Base-by-base conservation (phyloP, 352 stramenopile genomes). In the Phytophthora pinifolia region DNA sequence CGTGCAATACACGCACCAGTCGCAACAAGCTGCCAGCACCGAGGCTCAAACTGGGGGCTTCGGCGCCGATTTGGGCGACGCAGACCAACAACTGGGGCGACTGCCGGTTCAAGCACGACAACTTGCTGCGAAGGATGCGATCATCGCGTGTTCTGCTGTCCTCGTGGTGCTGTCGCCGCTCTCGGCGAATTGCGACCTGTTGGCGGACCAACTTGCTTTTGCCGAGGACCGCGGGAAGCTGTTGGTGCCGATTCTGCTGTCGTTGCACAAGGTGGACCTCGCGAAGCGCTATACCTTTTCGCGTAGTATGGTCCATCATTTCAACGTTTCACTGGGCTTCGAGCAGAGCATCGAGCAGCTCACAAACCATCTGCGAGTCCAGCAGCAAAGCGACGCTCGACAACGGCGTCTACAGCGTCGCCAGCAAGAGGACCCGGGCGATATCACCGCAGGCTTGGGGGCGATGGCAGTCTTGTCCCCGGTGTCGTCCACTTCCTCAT, bases 211-310 rank as follows among this genome's bases (percentile, higher is more conserved):
- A 46, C 50, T 92, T 4, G 85, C 85, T 3, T 92, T 94, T 54
- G 85, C 85, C 0, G 85, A 94, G 52, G 82, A 92, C 48, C 78
- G 77, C 14, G 75, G 71, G 10, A 94, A 90, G 50, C 49, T 86
- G 12, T 72, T 93, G 31, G 60, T 94, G 5, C 85, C 83, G 8
- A 54, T 91, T 30, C 51, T 94, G 48, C 56, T 94, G 32, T 94
- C 84, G 38, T 49, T 89, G 29, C 81, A 92, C 39, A 75, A 70
- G 4, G 66, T 94, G 13, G 81, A 90, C 36, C 43, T 89, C 8
- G 83, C 81, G 22, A 88, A 90, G 52, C 76, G 79, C 9, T 94
- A 94, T 59, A 90, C 83, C 6, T 88, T 94, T 45, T 89, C 81
- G 13, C 69, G 83, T 3, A 88, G 76, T 22, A 59, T 86, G 38